These are phyloP conservation scores for Mortierella sp. DNA, from an alignment of 371 early-diverging fungal species.

Conservation along the genomic window DNA sequence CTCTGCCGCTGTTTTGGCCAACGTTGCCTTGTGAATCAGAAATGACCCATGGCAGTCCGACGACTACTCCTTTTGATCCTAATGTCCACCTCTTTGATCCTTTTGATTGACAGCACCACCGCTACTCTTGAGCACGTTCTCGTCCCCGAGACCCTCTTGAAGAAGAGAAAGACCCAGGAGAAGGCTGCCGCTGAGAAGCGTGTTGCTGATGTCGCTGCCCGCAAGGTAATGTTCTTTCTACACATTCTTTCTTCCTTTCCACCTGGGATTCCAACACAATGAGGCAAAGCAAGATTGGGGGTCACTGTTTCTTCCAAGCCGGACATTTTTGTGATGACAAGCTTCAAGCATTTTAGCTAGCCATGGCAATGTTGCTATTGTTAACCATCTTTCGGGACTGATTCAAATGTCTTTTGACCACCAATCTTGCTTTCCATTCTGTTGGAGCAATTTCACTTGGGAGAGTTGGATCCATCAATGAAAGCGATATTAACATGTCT, in stretches of 20 bases:
- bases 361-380: conserved; percentile 71
- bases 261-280: not conserved
- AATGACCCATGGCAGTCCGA: conserved; percentile 46
- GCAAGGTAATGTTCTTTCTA: conserved; percentile 67
- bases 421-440: conserved; percentile 6
- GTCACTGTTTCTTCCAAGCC: conserved; percentile 12
- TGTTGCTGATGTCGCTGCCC: conserved; percentile 71
- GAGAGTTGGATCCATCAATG: too few species aligned
- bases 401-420: conserved; percentile 42
- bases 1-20: not conserved
- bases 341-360: conserved; percentile 61
- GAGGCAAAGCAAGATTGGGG: conserved; percentile 3
- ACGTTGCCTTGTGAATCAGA: conserved; percentile 12
- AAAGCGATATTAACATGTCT: too few species aligned
- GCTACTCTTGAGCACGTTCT: conserved; percentile 76
- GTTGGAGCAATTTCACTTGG: too few species aligned
- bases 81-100: conserved; percentile 13
- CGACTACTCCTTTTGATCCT: conserved; percentile 39
- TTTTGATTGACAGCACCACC: conserved; percentile 52
- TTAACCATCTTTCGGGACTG: conserved; percentile 92
- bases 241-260: conserved; percentile 6
- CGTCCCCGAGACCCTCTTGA: conserved; percentile 96
- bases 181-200: conserved; percentile 84
- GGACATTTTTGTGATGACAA: conserved; percentile 63
- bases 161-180: conserved; percentile 93